Conservation (phyloP, 768 basidiomycete genomes). For the Leccinellum luteum region DNA sequence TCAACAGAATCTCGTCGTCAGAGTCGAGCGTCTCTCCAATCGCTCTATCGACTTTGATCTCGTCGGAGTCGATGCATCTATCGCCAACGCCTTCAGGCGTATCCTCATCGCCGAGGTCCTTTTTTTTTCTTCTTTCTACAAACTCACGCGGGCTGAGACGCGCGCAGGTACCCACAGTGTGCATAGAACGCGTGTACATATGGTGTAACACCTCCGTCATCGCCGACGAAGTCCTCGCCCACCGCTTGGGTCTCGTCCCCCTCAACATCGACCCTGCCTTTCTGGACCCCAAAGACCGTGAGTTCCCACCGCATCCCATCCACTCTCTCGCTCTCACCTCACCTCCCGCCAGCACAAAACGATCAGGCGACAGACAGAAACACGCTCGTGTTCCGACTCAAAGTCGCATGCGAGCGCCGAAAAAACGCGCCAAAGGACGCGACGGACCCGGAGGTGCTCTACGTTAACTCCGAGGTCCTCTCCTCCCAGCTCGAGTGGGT, state of each 20-base stretch:
- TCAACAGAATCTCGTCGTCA: constrained; percentile 69
- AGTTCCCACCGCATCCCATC: constrained; percentile 7
- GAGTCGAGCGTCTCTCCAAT: constrained; percentile 76
- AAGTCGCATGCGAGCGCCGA: constrained; percentile 62
- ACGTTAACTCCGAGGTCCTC: constrained; percentile 65
- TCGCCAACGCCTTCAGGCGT: constrained; percentile 91
- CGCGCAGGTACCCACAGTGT: constrained; percentile 81
- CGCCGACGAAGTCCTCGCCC: constrained; percentile 89
- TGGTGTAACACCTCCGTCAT: constrained; percentile 96
- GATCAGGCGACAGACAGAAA: constrained; percentile 82
- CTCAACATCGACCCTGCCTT: constrained; percentile 80
- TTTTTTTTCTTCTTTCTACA: background rate
- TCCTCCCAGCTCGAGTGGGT: constrained; percentile 72
- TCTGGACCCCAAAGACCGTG: constrained; percentile 54
- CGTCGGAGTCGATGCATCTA: constrained; percentile 91
- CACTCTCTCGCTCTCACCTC: background rate
- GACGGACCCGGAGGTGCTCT: constrained; percentile 61
- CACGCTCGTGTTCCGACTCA: constrained; percentile 83
- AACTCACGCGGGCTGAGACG: background rate
- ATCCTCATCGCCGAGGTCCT: constrained; percentile 86
- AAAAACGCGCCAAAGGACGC: constrained; percentile 50
- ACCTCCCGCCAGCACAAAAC: constrained; percentile 30
- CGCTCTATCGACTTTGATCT: constrained; percentile 92
- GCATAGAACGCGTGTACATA: constrained; percentile 86
- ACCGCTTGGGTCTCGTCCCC: constrained; percentile 90